Evolutionary conservation across 768 basidiomycete species (phyloP).

Genomic region (Suillus luteus): DNA sequence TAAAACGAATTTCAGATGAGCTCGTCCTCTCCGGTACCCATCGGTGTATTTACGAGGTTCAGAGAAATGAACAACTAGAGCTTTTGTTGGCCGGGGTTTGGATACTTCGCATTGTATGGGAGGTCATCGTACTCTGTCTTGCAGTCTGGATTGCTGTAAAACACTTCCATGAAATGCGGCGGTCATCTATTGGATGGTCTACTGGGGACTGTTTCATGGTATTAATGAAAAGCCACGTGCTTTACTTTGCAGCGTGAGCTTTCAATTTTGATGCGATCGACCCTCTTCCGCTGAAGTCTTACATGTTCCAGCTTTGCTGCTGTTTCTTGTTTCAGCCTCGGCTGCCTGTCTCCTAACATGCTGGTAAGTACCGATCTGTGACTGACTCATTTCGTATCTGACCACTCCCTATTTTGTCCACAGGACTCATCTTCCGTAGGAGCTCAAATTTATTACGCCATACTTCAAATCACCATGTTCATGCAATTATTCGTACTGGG

Average conservation of each 20-base stretch:
- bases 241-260: background rate
- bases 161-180: background rate
- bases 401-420: background rate
- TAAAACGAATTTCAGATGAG: background rate
- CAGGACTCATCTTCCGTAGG: background rate
- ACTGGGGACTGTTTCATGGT: background rate
- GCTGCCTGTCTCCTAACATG: background rate
- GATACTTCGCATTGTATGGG: background rate
- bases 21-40: background rate
- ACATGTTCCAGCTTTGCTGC: background rate
- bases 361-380: background rate
- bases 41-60: background rate
- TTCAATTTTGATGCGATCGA: background rate
- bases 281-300: background rate
- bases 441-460: background rate
- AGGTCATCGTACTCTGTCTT: background rate
- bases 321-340: background rate
- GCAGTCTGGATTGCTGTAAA: background rate
- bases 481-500: background rate
- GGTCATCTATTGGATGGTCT: background rate
- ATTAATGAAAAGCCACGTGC: background rate
- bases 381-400: background rate
- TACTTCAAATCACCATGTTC: background rate
- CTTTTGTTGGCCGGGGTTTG: background rate
- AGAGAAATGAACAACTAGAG: background rate